Conservation (phyloP, 371 early-diverging fungal genomes). For the Phascolomyces articulosus region DNA sequence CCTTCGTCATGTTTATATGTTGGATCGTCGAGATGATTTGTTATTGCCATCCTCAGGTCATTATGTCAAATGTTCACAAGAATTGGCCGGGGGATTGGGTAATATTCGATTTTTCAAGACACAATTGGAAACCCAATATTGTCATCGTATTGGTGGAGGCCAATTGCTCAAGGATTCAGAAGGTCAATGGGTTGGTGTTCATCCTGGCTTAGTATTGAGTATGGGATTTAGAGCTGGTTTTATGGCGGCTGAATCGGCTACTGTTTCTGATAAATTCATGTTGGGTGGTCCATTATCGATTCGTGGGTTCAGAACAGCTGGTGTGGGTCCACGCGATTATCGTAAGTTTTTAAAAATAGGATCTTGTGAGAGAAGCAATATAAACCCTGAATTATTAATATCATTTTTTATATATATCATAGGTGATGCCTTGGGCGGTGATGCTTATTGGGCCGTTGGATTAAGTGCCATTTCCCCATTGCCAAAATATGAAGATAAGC, state of each 20-base stretch:
- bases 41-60: constrained; percentile 79
- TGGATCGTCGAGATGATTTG: constrained; percentile 79
- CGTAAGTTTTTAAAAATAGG: constrained; percentile 32
- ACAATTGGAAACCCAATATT: constrained; percentile 64
- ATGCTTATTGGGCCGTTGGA: constrained; percentile 79
- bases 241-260: constrained; percentile 59
- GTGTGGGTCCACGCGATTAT: constrained; percentile 88
- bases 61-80: constrained; percentile 67
- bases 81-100: constrained; percentile 87
- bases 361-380: too few species aligned
- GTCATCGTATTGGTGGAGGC: constrained; percentile 41
- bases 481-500: constrained; percentile 66
- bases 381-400: too few species aligned
- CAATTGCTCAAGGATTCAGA: constrained; percentile 32
- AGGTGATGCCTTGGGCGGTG: constrained; percentile 89
- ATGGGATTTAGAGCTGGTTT: constrained; percentile 72
- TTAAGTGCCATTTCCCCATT: constrained; percentile 82
- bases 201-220: constrained; percentile 49
- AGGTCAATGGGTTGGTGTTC: constrained; percentile 26
- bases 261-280: constrained; percentile 83
- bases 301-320: constrained; percentile 87
- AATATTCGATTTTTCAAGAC: constrained; percentile 76
- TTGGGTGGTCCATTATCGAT: constrained; percentile 87
- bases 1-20: constrained; percentile 65
- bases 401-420: too few species aligned